These are phyloP conservation scores for Teratosphaeria viscida DNA, from an alignment of 2,329 filamentous ascomycete species.

Conservation along the genomic window DNA sequence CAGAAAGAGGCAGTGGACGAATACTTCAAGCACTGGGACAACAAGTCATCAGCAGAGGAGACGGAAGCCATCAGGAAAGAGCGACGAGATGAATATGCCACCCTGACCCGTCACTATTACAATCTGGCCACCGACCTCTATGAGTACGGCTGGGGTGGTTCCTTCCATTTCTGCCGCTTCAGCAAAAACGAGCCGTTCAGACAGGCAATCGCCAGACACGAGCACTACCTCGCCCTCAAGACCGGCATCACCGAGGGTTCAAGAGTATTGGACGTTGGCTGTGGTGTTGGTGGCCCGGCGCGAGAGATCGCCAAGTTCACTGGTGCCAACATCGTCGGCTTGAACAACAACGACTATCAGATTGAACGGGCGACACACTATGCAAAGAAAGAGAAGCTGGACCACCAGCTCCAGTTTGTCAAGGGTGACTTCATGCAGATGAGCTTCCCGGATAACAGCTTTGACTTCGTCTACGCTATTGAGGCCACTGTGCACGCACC, in stretches of 20 bases:
- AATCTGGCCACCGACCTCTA: slow-evolving; percentile 23
- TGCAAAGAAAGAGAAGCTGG: slow-evolving; percentile 68
- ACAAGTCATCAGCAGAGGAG: slow-evolving; percentile 68
- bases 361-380: slow-evolving; percentile 87
- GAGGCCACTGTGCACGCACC: slow-evolving; percentile 95
- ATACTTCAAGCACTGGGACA: slow-evolving; percentile 96
- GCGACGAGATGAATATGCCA: slow-evolving; percentile 73
- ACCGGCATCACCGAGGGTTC: slow-evolving; percentile 79
- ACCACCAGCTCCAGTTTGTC: slow-evolving; percentile 70
- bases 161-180: slow-evolving; percentile 97
- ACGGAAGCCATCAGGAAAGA: slow-evolving; percentile 74
- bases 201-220: slow-evolving; percentile 88
- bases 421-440: slow-evolving; percentile 99
- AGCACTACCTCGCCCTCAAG: slow-evolving; percentile 90
- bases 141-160: slow-evolving; percentile 92
- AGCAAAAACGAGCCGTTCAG: slow-evolving; percentile 75
- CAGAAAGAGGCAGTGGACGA: slow-evolving; percentile 77
- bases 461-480: slow-evolving; percentile 94
- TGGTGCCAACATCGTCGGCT: slow-evolving; percentile 73
- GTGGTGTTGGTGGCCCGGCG: slow-evolving; percentile 90
- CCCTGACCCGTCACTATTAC: slow-evolving; percentile 74
- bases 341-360: slow-evolving; percentile 99
- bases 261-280: slow-evolving; percentile 90
- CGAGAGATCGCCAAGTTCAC: slow-evolving; percentile 95
- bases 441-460: slow-evolving; percentile 82